A percentile compares a stretch with the other conserved stretches of the same genome.
Evolutionary conservation across 345 rosid species (phyloP).

Genomic region (Populus tremula): DNA sequence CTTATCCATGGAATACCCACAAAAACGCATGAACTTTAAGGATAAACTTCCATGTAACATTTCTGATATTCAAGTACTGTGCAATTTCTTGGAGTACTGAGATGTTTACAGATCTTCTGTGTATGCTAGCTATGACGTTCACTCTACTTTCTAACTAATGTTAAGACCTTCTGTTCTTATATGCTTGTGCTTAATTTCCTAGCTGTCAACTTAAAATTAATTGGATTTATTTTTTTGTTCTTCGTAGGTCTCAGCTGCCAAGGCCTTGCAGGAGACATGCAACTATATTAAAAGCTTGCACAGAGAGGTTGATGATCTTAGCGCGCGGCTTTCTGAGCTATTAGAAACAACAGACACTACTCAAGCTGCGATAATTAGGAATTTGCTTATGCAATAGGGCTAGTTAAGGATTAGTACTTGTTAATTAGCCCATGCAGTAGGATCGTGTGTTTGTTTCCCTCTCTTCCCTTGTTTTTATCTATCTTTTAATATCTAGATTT

Average conservation of each 20-base stretch:
- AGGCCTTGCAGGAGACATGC: constrained; percentile 76
- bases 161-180: background rate
- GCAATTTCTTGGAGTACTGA: background rate
- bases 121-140: background rate
- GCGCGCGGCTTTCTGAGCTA: constrained; percentile 73
- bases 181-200: background rate
- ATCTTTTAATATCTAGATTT: background rate
- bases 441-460: background rate
- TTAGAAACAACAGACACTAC: constrained; percentile 66
- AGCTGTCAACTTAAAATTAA: background rate
- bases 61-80: background rate
- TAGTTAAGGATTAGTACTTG: background rate
- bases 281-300: constrained; percentile 76
- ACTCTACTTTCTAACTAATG: background rate
- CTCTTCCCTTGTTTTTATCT: constrained; percentile 1
- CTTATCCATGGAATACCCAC: background rate
- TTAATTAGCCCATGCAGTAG: background rate
- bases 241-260: constrained; percentile 63
- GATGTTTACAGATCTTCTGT: background rate
- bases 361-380: constrained; percentile 74
- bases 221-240: background rate
- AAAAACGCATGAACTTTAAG: background rate
- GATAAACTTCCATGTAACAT: too few relatives aligned
- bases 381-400: constrained; percentile 51
- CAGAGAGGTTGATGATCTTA: constrained; percentile 74